Percentiles rank a stretch among this genome's conserved stretches.
Conservation (phyloP, 805 yeast species). For the Spathaspora hagerdaliae region DNA sequence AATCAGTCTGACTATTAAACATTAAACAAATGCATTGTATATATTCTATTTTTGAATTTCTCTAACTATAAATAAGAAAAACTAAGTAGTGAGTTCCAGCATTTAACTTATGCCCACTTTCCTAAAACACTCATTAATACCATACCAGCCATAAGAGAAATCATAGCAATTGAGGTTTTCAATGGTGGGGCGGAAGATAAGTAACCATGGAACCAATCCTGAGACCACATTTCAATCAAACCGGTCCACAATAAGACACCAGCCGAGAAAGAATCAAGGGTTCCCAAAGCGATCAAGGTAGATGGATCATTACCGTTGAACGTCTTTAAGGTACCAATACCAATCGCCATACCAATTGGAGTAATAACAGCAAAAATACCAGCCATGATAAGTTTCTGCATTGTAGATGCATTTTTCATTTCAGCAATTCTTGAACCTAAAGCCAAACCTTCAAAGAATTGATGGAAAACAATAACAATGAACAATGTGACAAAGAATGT, state of each 20-base stretch:
- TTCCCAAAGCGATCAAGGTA: constrained; percentile 29
- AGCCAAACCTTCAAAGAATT: constrained; percentile 28
- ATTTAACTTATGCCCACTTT: constrained; percentile 23
- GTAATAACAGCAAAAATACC: constrained; percentile 18
- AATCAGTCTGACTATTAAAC: no score
- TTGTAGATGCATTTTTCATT: constrained; percentile 5
- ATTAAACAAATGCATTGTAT: no score
- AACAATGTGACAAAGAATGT: constrained; percentile 24
- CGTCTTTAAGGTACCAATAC: constrained; percentile 21
- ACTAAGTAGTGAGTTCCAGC: no score
- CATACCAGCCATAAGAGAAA: constrained; percentile 19
- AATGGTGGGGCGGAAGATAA: constrained; percentile 13
- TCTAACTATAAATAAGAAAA: no score
- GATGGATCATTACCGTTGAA: constrained; percentile 25
- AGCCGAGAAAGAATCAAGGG: constrained; percentile 31
- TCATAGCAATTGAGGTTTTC: constrained; percentile 11
- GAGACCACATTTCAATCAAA: constrained; percentile 26
- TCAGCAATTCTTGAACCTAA: constrained; percentile 23
- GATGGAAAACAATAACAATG: constrained; percentile 29
- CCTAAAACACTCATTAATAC: constrained; percentile 29
- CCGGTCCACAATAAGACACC: constrained; percentile 31
- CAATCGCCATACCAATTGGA: constrained; percentile 31
- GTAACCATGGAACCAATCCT: constrained; percentile 24
- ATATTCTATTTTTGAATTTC: no score
- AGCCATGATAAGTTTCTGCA: constrained; percentile 17